Conservation (phyloP, 2,329 filamentous ascomycete genomes). For the Cladophialophora carrionii region DNA sequence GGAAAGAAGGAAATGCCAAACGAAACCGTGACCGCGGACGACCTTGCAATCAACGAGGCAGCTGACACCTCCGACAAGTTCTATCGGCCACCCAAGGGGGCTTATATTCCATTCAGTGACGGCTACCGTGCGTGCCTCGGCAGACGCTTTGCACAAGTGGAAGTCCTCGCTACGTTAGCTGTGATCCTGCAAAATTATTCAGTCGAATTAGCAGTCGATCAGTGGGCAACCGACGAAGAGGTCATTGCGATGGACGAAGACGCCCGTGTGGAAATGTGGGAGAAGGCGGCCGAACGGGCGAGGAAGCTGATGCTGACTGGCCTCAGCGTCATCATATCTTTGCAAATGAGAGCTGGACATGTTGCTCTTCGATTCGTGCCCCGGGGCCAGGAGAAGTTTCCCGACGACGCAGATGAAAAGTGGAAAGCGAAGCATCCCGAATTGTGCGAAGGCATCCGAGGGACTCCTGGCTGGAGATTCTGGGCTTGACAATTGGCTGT, state of each 20-base stretch:
- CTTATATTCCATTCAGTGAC: conserved; percentile 60
- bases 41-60: conserved; percentile 59
- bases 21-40: conserved; percentile 36
- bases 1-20: conserved; percentile 28
- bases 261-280: conserved; percentile 60
- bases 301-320: conserved; percentile 57
- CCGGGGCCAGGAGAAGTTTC: conserved; percentile 71
- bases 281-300: conserved; percentile 61
- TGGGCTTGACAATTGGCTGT: conserved; percentile 21
- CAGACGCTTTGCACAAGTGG: conserved; percentile 60
- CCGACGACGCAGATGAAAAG: conserved; percentile 38
- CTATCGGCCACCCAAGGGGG: conserved; percentile 60
- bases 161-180: conserved; percentile 58
- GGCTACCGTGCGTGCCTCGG: conserved; percentile 60
- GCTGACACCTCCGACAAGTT: conserved; percentile 65
- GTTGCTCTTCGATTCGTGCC: conserved; percentile 71
- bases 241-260: conserved; percentile 55
- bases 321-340: conserved; percentile 67
- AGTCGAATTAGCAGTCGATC: conserved; percentile 70
- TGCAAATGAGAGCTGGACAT: conserved; percentile 65
- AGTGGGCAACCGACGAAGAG: conserved; percentile 60
- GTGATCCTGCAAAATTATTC: conserved; percentile 62
- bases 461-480: conserved; percentile 24
- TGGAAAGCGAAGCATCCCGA: conserved; percentile 39
- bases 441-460: conserved; percentile 15